These are phyloP conservation scores for Colletotrichum salicis DNA, from an alignment of 2,329 filamentous ascomycete genomes.

Conservation along the genomic window DNA sequence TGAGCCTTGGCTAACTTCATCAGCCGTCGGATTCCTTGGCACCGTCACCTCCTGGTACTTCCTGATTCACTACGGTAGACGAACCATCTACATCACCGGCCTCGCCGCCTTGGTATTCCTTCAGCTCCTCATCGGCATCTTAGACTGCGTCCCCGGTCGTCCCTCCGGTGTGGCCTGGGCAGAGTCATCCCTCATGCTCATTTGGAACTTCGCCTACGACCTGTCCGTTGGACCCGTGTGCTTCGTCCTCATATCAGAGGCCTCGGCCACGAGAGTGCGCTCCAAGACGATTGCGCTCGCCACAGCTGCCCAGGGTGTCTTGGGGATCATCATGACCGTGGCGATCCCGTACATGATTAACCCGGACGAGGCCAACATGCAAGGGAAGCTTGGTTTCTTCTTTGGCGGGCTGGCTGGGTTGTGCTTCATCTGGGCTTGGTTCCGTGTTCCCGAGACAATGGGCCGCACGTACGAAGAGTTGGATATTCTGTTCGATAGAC, in stretches of 20 bases:
- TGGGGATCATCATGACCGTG: slow-evolving; percentile 47
- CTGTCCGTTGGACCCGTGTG: slow-evolving; percentile 47
- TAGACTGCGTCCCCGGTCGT: slow-evolving; percentile 56
- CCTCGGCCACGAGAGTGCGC: slow-evolving; percentile 55
- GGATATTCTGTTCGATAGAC: slow-evolving; percentile 46
- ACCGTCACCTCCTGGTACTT: slow-evolving; percentile 56
- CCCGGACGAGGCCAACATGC: slow-evolving; percentile 45
- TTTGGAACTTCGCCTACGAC: slow-evolving; percentile 50
- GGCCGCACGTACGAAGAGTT: slow-evolving; percentile 41
- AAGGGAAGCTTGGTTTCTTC: slow-evolving; percentile 46
- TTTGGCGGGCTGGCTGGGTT: slow-evolving; percentile 37
- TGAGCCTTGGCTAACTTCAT: slow-evolving; percentile 43
- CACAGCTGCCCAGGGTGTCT: slow-evolving; percentile 52
- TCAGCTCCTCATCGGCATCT: slow-evolving; percentile 55
- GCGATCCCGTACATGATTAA: slow-evolving; percentile 44
- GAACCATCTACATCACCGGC: slow-evolving; percentile 54
- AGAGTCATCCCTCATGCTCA: slow-evolving; percentile 60
- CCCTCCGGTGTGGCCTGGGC: slow-evolving; percentile 55
- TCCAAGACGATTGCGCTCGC: slow-evolving; percentile 58
- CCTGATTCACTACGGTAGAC: slow-evolving; percentile 53
- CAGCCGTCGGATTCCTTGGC: slow-evolving; percentile 56
- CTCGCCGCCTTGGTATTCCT: slow-evolving; percentile 50
- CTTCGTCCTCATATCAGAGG: slow-evolving; percentile 65
- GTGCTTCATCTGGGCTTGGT: slow-evolving; percentile 40
- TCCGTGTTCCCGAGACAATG: slow-evolving; percentile 41